Evolutionary conservation across 176 grass and related monocot genomes (phyloP).

Genomic region (Carex kokanica): DNA sequence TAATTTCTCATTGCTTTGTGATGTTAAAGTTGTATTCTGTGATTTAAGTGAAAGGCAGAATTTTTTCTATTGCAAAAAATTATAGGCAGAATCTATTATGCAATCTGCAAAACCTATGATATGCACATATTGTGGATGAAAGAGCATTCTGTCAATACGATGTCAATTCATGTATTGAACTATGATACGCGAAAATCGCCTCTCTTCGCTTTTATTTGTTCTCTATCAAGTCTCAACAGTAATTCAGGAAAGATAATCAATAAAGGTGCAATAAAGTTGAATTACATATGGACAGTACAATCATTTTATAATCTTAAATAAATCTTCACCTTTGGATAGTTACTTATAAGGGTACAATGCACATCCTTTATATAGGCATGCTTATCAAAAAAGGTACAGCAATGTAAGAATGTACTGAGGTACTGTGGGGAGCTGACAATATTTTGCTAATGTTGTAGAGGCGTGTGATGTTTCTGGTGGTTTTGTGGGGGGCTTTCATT

Average conservation of each 20-base stretch:
- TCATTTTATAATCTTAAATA: background rate
- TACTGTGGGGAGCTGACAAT: background rate
- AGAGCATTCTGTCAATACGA: background rate
- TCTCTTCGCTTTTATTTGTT: background rate
- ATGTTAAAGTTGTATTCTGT: background rate
- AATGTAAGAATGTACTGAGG: background rate
- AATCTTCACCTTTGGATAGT: background rate
- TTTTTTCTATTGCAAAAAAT: background rate
- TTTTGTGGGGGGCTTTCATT: background rate
- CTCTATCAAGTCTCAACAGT: background rate
- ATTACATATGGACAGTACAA: background rate
- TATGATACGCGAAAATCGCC: background rate
- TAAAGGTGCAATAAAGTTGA: background rate
- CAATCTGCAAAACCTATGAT: background rate
- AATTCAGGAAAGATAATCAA: background rate
- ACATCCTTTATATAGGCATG: background rate
- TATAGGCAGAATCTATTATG: background rate
- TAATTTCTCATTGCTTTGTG: background rate
- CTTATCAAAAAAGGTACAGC: background rate
- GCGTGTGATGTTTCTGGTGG: background rate
- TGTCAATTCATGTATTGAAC: background rate
- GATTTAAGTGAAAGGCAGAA: conserved; percentile 7
- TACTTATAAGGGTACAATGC: background rate
- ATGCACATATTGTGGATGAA: background rate
- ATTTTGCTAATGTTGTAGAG: background rate